phyloP scores from a whole-genome alignment of 176 grass and related monocot genomes.

The Carex pumila region DNA sequence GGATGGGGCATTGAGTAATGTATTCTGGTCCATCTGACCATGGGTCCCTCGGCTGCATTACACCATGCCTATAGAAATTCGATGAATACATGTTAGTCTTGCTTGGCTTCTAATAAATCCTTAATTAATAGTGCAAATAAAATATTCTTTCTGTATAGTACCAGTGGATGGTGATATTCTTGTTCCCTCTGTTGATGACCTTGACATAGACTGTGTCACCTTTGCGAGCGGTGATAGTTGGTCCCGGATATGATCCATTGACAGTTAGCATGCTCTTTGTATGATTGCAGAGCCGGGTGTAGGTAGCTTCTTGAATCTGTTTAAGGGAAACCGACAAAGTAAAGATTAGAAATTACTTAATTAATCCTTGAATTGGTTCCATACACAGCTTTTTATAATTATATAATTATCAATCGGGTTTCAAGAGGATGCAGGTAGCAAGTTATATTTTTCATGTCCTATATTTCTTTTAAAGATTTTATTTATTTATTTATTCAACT shows the following conservation, averaged over 20 bases:
- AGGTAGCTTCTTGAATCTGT: conserved; percentile 38
- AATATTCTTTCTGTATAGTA: neutral
- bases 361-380: too few species aligned
- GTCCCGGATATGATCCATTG: conserved; percentile 55
- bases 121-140: neutral
- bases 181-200: conserved; percentile 38
- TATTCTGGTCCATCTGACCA: conserved; percentile 53
- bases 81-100: too few species aligned
- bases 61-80: conserved; percentile 36
- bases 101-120: neutral
- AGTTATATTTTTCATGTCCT: too few species aligned
- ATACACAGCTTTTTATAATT: too few species aligned
- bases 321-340: neutral
- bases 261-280: conserved; percentile 51
- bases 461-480: too few species aligned
- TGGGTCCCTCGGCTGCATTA: conserved; percentile 39
- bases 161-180: conserved; percentile 70
- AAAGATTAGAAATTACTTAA: too few species aligned
- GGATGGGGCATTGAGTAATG: conserved; percentile 52
- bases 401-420: too few species aligned
- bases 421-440: too few species aligned
- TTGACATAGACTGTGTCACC: conserved; percentile 42
- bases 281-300: conserved; percentile 34
- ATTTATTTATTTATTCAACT: too few species aligned
- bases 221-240: conserved; percentile 42